phyloP scores from a whole-genome alignment of 2,329 filamentous ascomycete species.

The Diaporthe vexans region DNA sequence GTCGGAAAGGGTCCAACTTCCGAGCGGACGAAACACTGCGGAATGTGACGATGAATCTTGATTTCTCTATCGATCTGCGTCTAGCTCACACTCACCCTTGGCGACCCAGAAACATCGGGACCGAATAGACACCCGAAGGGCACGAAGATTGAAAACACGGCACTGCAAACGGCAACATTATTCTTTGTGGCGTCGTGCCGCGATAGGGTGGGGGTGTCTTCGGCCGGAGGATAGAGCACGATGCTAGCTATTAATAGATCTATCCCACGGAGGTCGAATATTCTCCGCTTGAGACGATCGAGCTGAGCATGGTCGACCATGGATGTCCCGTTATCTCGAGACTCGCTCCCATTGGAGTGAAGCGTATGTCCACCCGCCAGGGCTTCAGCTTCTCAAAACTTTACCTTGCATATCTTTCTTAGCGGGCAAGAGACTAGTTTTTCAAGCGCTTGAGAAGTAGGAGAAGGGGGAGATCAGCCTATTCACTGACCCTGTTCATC shows the following conservation, averaged over 20 bases:
- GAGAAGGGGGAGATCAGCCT: conserved; percentile 30
- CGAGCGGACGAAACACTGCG: conserved; percentile 16
- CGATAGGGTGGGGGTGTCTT: conserved; percentile 10
- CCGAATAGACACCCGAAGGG: conserved; percentile 33
- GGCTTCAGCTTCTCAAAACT: neutral
- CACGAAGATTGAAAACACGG: neutral
- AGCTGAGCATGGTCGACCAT: neutral
- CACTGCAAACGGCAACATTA: conserved; percentile 9
- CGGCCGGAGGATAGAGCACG: neutral
- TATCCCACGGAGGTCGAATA: neutral
- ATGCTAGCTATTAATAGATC: conserved; percentile 13
- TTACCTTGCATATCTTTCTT: neutral
- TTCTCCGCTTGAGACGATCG: neutral
- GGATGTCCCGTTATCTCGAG: no score
- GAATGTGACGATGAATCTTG: conserved; percentile 34
- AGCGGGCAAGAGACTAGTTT: neutral
- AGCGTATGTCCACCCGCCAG: neutral
- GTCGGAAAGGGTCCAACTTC: conserved; percentile 1
- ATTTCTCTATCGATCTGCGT: conserved; percentile 18
- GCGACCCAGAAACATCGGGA: conserved; percentile 3
- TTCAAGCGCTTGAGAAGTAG: neutral
- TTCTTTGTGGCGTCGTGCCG: conserved; percentile 31
- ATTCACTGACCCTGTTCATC: conserved; percentile 25
- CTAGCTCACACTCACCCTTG: conserved; percentile 7
- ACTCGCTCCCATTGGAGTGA: neutral